Percentiles rank a stretch among this genome's conserved stretches.
Conservation (phyloP, 805 yeast genomes). For the Hanseniaspora osmophila region DNA sequence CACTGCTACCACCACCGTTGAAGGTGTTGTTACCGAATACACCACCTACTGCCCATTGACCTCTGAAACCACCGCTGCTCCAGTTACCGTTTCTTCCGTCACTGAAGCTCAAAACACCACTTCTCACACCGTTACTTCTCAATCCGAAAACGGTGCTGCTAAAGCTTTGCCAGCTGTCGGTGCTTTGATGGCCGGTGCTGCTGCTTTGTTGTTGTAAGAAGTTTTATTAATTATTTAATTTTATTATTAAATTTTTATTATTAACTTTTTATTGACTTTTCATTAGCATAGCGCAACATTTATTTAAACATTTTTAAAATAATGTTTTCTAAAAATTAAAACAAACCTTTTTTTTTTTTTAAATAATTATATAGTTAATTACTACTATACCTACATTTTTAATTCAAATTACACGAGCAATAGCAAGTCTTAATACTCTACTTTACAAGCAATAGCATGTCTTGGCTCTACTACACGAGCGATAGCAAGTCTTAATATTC, state of each 20-base stretch:
- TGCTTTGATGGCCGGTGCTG: constrained; percentile 35
- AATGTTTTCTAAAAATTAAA: too few species aligned
- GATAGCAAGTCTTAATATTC: too few species aligned
- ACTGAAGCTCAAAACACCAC: constrained; percentile 17
- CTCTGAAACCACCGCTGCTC: constrained; percentile 19
- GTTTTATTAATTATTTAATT: constrained; percentile 4
- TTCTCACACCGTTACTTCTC: constrained; percentile 10
- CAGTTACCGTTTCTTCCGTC: constrained; percentile 23
- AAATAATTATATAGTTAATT: too few species aligned
- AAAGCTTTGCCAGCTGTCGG: constrained; percentile 34
- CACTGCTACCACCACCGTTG: constrained; percentile 23
- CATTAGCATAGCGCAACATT: too few species aligned
- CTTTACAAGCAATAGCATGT: too few species aligned
- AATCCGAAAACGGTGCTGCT: constrained; percentile 24
- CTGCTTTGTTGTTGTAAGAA: constrained; percentile 33
- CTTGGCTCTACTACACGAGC: too few species aligned
- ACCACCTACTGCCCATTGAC: constrained; percentile 24
- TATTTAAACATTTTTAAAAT: too few species aligned
- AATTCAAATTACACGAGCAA: too few species aligned
- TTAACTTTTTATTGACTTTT: background rate
- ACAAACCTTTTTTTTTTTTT: too few species aligned
- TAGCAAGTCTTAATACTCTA: too few species aligned
- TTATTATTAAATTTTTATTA: background rate
- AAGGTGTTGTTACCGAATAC: constrained; percentile 25
- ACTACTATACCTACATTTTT: too few species aligned